Conservation (phyloP, 768 basidiomycete genomes). For the Lentinula lateritia region DNA sequence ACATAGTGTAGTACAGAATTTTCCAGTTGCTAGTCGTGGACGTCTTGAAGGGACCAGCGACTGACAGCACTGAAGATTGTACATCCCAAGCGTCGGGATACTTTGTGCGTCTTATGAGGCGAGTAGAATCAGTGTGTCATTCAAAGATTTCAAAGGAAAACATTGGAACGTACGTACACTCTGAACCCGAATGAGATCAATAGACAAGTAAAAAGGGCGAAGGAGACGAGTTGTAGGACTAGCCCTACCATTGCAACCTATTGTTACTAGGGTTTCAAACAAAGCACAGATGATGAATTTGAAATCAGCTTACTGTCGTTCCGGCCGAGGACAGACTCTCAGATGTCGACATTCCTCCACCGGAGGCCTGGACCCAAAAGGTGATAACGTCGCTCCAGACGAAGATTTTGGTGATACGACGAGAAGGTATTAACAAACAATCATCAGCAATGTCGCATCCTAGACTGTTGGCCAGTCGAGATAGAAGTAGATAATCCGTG, state of each 20-base stretch:
- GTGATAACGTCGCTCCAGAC: conserved; percentile 46
- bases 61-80: conserved; percentile 20
- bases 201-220: conserved; percentile 29
- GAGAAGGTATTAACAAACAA: conserved; percentile 33
- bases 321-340: conserved; percentile 8
- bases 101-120: neutral
- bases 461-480: conserved; percentile 30
- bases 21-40: conserved; percentile 36
- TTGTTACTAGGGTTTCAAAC: neutral
- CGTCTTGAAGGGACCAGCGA: conserved; percentile 12
- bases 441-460: conserved; percentile 27
- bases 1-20: conserved; percentile 29
- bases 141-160: neutral
- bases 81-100: neutral
- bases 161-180: conserved; percentile 15
- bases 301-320: conserved; percentile 20
- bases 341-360: conserved; percentile 27
- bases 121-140: neutral
- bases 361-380: conserved; percentile 44
- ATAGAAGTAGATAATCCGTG: conserved; percentile 46
- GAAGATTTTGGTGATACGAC: conserved; percentile 39
- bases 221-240: conserved; percentile 35
- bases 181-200: conserved; percentile 29
- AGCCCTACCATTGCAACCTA: conserved; percentile 38
- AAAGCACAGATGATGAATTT: neutral